Percentiles rank a stretch among this genome's conserved stretches.
Evolutionary conservation across 1,284 basidiomycete species (phyloP).

Genomic region (Peniophora sp.): DNA sequence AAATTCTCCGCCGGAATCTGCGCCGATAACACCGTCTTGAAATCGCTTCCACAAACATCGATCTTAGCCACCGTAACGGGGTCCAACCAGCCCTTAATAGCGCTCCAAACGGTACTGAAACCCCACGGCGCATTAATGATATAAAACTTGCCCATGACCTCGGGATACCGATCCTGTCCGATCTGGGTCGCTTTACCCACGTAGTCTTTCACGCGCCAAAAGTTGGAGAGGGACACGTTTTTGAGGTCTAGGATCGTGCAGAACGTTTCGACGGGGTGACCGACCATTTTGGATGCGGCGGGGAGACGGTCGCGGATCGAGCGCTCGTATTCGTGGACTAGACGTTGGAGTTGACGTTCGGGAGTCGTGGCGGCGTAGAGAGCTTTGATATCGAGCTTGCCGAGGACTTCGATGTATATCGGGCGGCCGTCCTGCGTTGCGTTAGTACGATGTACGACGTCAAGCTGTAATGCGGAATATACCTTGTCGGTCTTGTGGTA

Average conservation of each 20-base stretch:
- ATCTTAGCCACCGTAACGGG: constrained; percentile 93
- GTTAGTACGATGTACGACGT: background rate
- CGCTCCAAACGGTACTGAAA: constrained; percentile 83
- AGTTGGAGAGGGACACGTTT: constrained; percentile 76
- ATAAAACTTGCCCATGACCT: constrained; percentile 95
- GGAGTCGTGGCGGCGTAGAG: constrained; percentile 79
- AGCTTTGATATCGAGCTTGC: constrained; percentile 59
- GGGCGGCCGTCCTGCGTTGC: constrained; percentile 81
- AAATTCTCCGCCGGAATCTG: constrained; percentile 84
- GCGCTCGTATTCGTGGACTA: constrained; percentile 93
- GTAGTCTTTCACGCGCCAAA: constrained; percentile 92
- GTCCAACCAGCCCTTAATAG: constrained; percentile 94
- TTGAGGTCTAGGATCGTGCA: constrained; percentile 96
- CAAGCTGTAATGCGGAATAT: constrained; percentile 7
- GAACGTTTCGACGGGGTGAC: constrained; percentile 92
- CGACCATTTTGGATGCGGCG: constrained; percentile 66
- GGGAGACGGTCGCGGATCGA: constrained; percentile 78
- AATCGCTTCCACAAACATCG: constrained; percentile 65
- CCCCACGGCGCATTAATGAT: constrained; percentile 94
- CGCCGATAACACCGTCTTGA: constrained; percentile 62
- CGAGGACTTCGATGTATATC: constrained; percentile 91
- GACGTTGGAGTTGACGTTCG: constrained; percentile 84
- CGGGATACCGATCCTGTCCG: constrained; percentile 89
- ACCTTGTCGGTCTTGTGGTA: constrained; percentile 97
- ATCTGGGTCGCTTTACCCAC: constrained; percentile 75